Conservation (phyloP, 1,284 basidiomycete species). For the Naganishia sp. region DNA sequence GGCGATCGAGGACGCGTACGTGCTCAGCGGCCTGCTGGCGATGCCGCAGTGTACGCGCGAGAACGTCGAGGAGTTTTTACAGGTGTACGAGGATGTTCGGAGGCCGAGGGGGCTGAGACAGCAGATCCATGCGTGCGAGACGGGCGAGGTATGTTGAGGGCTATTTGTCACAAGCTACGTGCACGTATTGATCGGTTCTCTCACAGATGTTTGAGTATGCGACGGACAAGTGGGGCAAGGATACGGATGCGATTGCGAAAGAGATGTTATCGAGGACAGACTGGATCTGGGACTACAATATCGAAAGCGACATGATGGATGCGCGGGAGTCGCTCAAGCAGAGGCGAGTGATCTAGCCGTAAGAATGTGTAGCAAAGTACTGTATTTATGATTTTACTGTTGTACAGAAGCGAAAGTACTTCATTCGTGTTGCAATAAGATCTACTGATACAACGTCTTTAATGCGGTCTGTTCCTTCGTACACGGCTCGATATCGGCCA, state of each 20-base stretch:
- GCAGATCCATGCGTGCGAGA: conserved; percentile 31
- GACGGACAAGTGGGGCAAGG: conserved; percentile 23
- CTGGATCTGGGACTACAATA: conserved; percentile 34
- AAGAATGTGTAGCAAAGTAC: background rate
- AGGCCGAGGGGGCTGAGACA: conserved; percentile 25
- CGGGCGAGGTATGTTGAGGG: conserved; percentile 29
- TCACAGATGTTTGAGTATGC: conserved; percentile 32
- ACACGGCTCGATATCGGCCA: background rate
- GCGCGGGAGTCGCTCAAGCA: conserved; percentile 14
- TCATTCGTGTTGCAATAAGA: background rate
- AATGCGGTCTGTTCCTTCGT: background rate
- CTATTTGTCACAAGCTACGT: background rate
- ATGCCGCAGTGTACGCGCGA: conserved; percentile 56
- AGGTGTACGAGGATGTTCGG: conserved; percentile 30
- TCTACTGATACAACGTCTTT: conserved; percentile 12
- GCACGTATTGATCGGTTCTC: background rate
- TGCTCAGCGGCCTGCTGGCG: conserved; percentile 59
- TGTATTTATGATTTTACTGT: too few species aligned
- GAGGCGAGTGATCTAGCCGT: conserved; percentile 18
- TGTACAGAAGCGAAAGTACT: too few species aligned
- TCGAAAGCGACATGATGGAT: conserved; percentile 25
- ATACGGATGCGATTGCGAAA: conserved; percentile 27
- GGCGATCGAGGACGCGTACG: conserved; percentile 51
- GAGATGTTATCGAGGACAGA: conserved; percentile 30
- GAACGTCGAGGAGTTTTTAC: conserved; percentile 53